phyloP scores from a whole-genome alignment of 1,284 basidiomycete species.

The Tilletia walkeri region DNA sequence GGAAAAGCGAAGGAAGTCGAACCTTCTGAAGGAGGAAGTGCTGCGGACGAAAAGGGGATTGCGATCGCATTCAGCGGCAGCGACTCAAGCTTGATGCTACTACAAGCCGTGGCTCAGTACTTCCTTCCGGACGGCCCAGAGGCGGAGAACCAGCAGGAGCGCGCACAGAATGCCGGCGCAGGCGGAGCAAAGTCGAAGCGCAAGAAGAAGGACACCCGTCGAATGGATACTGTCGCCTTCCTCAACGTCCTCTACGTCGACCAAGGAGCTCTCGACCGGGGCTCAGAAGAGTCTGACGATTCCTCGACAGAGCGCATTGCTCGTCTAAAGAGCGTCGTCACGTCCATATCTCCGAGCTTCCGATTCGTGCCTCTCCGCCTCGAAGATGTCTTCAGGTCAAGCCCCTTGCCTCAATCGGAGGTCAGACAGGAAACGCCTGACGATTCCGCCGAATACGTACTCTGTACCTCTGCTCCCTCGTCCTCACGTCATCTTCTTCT shows the following conservation, averaged over 20 bases:
- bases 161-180: neutral
- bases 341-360: constrained; percentile 18
- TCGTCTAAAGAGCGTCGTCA: neutral
- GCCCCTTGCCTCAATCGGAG: no score
- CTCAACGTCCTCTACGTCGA: constrained; percentile 47
- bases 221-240: constrained; percentile 37
- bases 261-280: constrained; percentile 25
- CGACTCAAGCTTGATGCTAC: constrained; percentile 22
- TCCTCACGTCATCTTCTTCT: constrained; percentile 6
- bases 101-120: constrained; percentile 23
- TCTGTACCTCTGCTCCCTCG: constrained; percentile 4
- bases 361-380: constrained; percentile 34
- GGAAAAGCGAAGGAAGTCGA: neutral
- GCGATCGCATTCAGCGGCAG: constrained; percentile 29
- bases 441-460: constrained; percentile 12
- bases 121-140: constrained; percentile 22
- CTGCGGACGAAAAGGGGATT: constrained; percentile 17
- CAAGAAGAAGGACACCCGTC: constrained; percentile 17
- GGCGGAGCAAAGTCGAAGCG: constrained; percentile 8
- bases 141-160: constrained; percentile 19
- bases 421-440: neutral
- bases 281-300: neutral
- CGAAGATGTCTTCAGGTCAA: constrained; percentile 29
- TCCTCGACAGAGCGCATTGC: neutral
- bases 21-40: neutral